Evolutionary conservation across 2,329 filamentous ascomycete species (phyloP), one percentile per base, ranked within the genome.

Genomic region (Penicillium freii): DNA sequence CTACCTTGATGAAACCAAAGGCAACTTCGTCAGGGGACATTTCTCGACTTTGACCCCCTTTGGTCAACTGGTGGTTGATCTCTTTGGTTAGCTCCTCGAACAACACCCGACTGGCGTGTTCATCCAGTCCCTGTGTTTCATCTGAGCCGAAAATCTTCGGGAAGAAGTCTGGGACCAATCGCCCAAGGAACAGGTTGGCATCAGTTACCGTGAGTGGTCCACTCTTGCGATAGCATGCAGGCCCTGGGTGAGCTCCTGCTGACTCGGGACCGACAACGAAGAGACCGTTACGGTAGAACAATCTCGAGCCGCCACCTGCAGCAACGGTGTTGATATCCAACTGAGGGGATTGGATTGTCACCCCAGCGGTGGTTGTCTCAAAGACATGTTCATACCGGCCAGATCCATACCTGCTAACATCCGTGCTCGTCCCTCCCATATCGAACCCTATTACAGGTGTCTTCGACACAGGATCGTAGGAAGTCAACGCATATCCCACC

Each of bases 201-300:
- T 97, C 92, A 0, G 92, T 97, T n/a, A 97, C 92, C 0, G 92
- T 94, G 5, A 92, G 81, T 4, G 92, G 92, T 0, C 92, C 92
- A 0, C 88, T 90, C 73, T 96, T 96, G 33, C 92, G 84, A 73
- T 96, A 97, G 65, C 92, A 96, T 0, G 91, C 91, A 10, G 92
- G 92, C 0, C 92, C 92, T 0, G 92, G 92, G 67, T 96, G 91
- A 2, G 92, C 92, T 31, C 90, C 88, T 1, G 92, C 92, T 7
- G 90, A 94, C 69, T 96, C 91, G 0, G 92, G 92, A 0, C 92
- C 92, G 3, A 96, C 92, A 0, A 92, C 89, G 63, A 97, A 96
- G 13, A 67, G 57, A 19, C 59, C 64, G 51, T 67, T 61, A 25
- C 64, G 64, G 51, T 69, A 74, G 51, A 73, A 73, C 1, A 73